Conservation (phyloP, 179 eudicot species). For the Camellia oleifera region DNA sequence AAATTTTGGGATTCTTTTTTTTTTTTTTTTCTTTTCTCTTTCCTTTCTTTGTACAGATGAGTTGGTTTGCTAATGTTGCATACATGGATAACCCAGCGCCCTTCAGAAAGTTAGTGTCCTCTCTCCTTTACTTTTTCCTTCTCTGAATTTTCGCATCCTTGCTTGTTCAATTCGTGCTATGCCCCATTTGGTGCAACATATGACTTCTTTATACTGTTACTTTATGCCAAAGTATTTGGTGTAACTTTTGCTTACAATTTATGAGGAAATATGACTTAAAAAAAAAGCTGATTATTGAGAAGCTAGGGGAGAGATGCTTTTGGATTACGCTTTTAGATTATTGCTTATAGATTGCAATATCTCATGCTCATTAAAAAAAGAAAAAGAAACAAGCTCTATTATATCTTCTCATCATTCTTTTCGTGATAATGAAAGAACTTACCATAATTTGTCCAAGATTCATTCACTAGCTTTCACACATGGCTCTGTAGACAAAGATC, state of each 20-base stretch:
- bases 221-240: no score
- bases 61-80: constrained; percentile 4
- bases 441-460: no score
- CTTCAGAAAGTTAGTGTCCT: constrained; percentile 18
- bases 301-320: no score
- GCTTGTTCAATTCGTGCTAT: background rate
- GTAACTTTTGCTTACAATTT: no score
- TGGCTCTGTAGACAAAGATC: background rate
- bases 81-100: constrained; percentile 5
- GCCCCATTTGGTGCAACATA: no score
- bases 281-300: no score
- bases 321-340: no score
- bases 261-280: no score
- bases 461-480: background rate
- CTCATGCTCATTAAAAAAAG: background rate
- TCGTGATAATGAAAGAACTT: background rate
- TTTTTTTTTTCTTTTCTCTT: background rate
- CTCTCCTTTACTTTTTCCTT: background rate
- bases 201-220: no score
- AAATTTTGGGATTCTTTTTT: background rate
- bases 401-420: background rate
- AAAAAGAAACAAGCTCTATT: background rate
- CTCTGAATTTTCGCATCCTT: background rate
- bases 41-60: constrained; percentile 13
- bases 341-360: no score